Conservation (phyloP, 495 filamentous ascomycete species). For the Wilcoxina mikolae region DNA sequence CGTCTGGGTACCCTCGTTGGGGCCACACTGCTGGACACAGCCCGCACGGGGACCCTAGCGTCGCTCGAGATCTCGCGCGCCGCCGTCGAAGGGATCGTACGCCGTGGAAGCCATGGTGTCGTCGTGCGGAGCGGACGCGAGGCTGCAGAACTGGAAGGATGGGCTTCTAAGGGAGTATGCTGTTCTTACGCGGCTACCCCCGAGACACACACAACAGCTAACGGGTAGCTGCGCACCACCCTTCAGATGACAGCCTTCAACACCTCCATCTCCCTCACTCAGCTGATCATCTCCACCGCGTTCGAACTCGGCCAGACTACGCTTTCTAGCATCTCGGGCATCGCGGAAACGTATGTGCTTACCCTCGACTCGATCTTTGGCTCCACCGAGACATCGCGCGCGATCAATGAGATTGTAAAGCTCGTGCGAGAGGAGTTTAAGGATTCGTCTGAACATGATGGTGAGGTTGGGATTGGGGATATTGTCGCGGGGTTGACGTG, state of each 20-base stretch:
- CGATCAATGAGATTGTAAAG: slow-evolving; percentile 64
- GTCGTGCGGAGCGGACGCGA: slow-evolving; percentile 3
- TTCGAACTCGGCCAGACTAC: slow-evolving; percentile 55
- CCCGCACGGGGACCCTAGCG: slow-evolving; percentile 52
- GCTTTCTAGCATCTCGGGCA: slow-evolving; percentile 43
- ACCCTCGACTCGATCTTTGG: slow-evolving; percentile 62
- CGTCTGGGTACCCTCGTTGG: slow-evolving; percentile 56
- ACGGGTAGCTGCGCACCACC: neutral
- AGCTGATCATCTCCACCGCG: slow-evolving; percentile 36
- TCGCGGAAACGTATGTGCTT: slow-evolving; percentile 50
- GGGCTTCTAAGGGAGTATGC: slow-evolving; percentile 22
- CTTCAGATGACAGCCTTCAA: slow-evolving; percentile 9
- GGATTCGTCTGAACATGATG: slow-evolving; percentile 41
- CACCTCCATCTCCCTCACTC: slow-evolving; percentile 26
- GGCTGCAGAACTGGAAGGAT: slow-evolving; percentile 15
- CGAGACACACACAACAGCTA: neutral
- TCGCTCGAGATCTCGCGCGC: slow-evolving; percentile 53
- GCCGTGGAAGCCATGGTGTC: slow-evolving; percentile 54
- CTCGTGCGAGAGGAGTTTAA: slow-evolving; percentile 58
- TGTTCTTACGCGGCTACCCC: neutral
- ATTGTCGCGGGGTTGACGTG: slow-evolving; percentile 52
- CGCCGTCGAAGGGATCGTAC: slow-evolving; percentile 51
- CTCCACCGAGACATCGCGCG: slow-evolving; percentile 61
- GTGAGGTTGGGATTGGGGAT: slow-evolving; percentile 53
- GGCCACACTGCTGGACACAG: slow-evolving; percentile 48